Evolutionary conservation across 176 grass and related monocot species (phyloP), one percentile per base, ranked within the genome.

Genomic region (Eremochloa ophiuroides): DNA sequence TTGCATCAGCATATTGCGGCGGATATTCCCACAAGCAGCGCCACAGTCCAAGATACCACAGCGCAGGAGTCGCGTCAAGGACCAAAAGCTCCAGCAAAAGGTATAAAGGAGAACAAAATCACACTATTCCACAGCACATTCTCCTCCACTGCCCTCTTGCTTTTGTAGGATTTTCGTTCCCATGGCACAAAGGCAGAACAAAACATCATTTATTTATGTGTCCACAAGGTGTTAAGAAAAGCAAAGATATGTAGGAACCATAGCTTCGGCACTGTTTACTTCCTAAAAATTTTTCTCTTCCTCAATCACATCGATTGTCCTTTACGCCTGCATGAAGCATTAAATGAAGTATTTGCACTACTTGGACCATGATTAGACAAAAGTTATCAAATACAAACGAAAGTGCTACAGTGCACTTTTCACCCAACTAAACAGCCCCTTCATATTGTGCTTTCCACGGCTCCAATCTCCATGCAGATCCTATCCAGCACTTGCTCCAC

Each of bases 11-110:
- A 84, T 26, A 53, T 69, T 76, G 12, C 13, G 13, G 5, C 47
- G 72, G 41, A 84, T 84, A 12, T 76, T 58, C 72, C 11, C 46
- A 55, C 50, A 55, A 22, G 47, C 44, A n/a, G n/a, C n/a, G n/a
- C n/a, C n/a, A 66, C 30, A 38, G 18, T 18, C 47, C 53, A 23
- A 18, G 13, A 20, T 5, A 2, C 34, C 18, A 23, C 8, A 2
- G 6, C 29, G 56, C 29, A 74, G 41, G 41, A 74, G 63, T 28
- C n/a, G 13, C 13, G 9, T 48, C 28, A 73, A 5, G 68, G 41
- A 47, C 79, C 20, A 61, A 55, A 44, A 29, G 37, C 37, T 4
- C 26, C 25, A 23, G 26, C 27, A n/a, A 23, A 73, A n/a, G n/a
- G n/a, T n/a, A n/a, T n/a, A 33, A 47, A 47, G 22, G 17, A 29